phyloP scores from a whole-genome alignment of 495 filamentous ascomycete species.

The Xylaria bambusicola region DNA sequence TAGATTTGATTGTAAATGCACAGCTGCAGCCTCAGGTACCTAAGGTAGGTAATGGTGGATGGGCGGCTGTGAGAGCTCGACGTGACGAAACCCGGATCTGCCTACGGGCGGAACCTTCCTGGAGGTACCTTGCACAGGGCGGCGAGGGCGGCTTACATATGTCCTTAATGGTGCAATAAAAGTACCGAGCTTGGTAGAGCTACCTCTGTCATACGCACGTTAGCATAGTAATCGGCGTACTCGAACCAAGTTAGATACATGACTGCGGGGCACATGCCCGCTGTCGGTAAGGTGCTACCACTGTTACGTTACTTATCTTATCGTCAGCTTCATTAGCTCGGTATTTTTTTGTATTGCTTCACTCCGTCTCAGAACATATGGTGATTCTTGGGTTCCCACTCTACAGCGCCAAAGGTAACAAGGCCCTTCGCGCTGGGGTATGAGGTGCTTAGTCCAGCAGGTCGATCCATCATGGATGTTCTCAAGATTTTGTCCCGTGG shows the following conservation, averaged over 20 bases:
- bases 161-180: too few relatives aligned
- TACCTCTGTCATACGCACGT: too few relatives aligned
- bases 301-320: too few relatives aligned
- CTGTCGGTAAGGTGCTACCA: too few relatives aligned
- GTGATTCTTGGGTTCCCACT: not conserved
- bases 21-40: constrained; percentile 12
- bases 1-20: not conserved
- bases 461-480: constrained; percentile 57
- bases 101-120: constrained; percentile 3
- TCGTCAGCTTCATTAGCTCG: not conserved
- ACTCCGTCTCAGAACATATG: too few relatives aligned
- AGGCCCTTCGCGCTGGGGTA: not conserved
- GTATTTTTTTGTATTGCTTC: constrained; percentile 6
- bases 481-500: constrained; percentile 68
- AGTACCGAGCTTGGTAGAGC: too few relatives aligned
- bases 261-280: too few relatives aligned
- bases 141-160: too few relatives aligned
- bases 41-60: not conserved
- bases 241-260: too few relatives aligned
- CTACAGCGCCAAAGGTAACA: not conserved
- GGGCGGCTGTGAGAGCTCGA: not conserved
- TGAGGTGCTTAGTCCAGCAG: not conserved
- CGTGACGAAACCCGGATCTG: constrained; percentile 22
- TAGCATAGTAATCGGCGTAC: too few relatives aligned
- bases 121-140: not conserved